Conservation (phyloP, 2,329 filamentous ascomycete species). For the Colletotrichum tamarilloi region DNA sequence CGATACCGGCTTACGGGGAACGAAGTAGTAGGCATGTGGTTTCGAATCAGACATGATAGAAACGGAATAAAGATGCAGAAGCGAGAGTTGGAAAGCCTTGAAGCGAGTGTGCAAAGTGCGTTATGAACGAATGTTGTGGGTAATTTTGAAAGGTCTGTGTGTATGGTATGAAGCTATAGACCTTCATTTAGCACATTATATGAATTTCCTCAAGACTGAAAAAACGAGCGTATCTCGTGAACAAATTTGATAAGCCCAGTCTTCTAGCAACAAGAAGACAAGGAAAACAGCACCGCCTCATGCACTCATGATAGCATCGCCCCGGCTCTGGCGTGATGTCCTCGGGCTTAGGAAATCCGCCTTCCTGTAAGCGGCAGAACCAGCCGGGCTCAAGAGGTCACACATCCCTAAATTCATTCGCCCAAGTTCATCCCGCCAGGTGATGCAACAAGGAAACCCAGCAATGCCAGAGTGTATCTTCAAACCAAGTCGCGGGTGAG, state of each 20-base stretch:
- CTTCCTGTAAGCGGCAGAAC: background rate
- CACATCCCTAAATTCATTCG: conserved; percentile 14
- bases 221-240: background rate
- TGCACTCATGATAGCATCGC: conserved; percentile 11
- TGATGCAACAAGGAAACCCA: background rate
- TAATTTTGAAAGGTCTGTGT: no score
- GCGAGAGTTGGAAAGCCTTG: background rate
- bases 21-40: conserved; percentile 8
- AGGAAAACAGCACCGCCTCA: conserved; percentile 14
- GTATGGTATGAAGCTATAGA: background rate
- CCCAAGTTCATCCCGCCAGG: conserved; percentile 14
- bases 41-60: conserved; percentile 11
- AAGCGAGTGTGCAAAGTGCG: conserved; percentile 16
- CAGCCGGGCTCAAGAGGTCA: background rate
- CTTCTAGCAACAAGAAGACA: background rate
- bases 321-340: conserved; percentile 7
- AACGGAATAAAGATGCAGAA: conserved; percentile 9
- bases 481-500: background rate
- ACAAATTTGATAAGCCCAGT: background rate
- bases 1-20: conserved; percentile 31
- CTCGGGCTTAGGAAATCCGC: background rate
- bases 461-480: background rate
- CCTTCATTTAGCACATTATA: background rate
- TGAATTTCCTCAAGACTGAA: background rate
- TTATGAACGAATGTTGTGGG: background rate